phyloP scores from a whole-genome alignment of 768 basidiomycete genomes.

The Pleurotus giganteus region DNA sequence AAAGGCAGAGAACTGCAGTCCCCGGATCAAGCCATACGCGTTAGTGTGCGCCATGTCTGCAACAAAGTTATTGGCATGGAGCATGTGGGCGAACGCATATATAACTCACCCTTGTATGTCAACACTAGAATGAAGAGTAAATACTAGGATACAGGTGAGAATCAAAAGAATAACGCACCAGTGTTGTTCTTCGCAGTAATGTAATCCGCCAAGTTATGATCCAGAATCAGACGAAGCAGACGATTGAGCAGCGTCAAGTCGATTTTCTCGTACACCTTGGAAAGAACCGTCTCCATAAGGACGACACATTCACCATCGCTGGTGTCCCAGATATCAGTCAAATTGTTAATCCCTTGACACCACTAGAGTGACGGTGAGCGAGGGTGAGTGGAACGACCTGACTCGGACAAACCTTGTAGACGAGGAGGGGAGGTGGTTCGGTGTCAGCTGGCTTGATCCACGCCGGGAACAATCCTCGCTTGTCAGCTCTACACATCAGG shows the following conservation, averaged over 20 bases:
- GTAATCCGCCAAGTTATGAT: conserved; percentile 98
- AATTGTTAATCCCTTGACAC: conserved; percentile 99
- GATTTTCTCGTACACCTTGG: conserved; percentile 99
- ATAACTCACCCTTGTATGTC: conserved; percentile 77
- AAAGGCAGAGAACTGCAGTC: conserved; percentile 97
- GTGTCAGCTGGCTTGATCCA: conserved; percentile 99
- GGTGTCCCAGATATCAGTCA: conserved; percentile 98
- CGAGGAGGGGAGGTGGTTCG: conserved; percentile 93
- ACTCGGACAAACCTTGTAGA: conserved; percentile 68
- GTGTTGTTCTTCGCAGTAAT: conserved; percentile 99
- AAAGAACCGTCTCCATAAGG: conserved; percentile 97
- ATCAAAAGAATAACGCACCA: conserved; percentile 32
- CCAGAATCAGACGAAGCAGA: conserved; percentile 91
- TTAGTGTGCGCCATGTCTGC: conserved; percentile 97
- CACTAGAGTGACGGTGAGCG: conserved; percentile 40
- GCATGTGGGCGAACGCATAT: no score
- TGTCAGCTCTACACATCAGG: conserved; percentile 64
- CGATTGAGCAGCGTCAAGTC: conserved; percentile 95
- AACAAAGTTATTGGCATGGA: not conserved
- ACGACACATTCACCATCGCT: conserved; percentile 97
- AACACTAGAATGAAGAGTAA: conserved; percentile 42
- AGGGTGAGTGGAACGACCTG: not conserved
- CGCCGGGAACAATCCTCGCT: conserved; percentile 94
- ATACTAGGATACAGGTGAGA: conserved; percentile 1
- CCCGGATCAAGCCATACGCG: conserved; percentile 94